Percentiles rank a stretch among this genome's conserved stretches.
These are phyloP conservation scores for Tilletia walkeri DNA, from an alignment of 1,284 basidiomycete species.

Conservation along the genomic window DNA sequence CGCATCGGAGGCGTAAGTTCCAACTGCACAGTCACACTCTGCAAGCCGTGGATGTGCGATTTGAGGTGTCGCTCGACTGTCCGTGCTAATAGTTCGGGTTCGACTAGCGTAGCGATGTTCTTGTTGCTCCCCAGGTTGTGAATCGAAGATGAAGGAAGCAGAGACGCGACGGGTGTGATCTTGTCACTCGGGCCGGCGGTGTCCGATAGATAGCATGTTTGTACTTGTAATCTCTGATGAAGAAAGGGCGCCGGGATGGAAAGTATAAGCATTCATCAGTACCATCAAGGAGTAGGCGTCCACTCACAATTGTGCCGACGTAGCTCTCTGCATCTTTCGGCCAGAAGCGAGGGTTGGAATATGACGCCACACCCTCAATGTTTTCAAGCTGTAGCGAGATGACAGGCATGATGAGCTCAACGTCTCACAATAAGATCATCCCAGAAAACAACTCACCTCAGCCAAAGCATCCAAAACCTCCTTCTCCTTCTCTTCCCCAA, in stretches of 20 bases:
- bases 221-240: slow-evolving; percentile 21
- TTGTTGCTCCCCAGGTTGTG: slow-evolving; percentile 14
- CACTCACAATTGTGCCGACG: slow-evolving; percentile 86
- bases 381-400: slow-evolving; percentile 17
- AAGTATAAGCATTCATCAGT: neutral
- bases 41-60: slow-evolving; percentile 36
- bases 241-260: neutral
- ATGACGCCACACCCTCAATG: slow-evolving; percentile 73
- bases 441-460: slow-evolving; percentile 63
- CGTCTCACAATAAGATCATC: neutral
- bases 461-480: slow-evolving; percentile 71
- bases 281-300: slow-evolving; percentile 65
- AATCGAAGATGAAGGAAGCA: slow-evolving; percentile 54
- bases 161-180: neutral
- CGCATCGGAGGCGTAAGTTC: slow-evolving; percentile 22
- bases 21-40: slow-evolving; percentile 43
- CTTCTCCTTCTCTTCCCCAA: slow-evolving; percentile 68
- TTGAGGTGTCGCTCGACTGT: slow-evolving; percentile 40
- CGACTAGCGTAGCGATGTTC: slow-evolving; percentile 14
- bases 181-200: neutral
- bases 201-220: slow-evolving; percentile 20
- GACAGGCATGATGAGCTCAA: neutral
- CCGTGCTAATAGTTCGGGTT: slow-evolving; percentile 35
- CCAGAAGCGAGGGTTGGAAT: slow-evolving; percentile 85
- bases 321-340: slow-evolving; percentile 82